Evolutionary conservation across 306 rosid genomes (phyloP).

Genomic region (Gastrolobium bilobum): DNA sequence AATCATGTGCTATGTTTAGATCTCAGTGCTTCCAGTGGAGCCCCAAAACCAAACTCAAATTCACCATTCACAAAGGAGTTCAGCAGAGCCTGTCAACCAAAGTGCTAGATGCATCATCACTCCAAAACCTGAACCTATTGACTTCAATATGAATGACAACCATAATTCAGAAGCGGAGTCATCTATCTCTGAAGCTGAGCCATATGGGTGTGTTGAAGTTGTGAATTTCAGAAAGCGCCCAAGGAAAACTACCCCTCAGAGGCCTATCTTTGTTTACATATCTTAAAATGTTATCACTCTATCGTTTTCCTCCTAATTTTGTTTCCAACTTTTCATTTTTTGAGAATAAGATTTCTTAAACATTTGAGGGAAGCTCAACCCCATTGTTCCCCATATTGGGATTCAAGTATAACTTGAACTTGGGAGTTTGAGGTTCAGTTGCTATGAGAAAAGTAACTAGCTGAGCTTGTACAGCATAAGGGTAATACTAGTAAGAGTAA

Average conservation of each 20-base stretch:
- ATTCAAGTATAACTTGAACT: conserved; percentile 54
- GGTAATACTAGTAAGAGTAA: conserved; percentile 18
- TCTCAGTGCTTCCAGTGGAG: conserved; percentile 58
- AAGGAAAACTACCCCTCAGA: conserved; percentile 81
- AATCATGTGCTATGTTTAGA: conserved; percentile 48
- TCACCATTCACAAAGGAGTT: conserved; percentile 31
- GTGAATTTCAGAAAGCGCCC: conserved; percentile 82
- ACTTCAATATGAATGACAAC: conserved; percentile 55
- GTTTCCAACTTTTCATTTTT: conserved; percentile 35
- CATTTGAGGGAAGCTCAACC: conserved; percentile 52
- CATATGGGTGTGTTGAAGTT: conserved; percentile 69
- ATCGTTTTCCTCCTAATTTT: conserved; percentile 38
- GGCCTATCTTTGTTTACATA: conserved; percentile 67
- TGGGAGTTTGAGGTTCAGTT: conserved; percentile 56
- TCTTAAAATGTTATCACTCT: conserved; percentile 31
- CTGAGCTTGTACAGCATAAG: conserved; percentile 69
- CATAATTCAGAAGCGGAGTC: conserved; percentile 73
- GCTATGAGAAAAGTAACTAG: conserved; percentile 44
- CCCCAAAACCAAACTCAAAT: conserved; percentile 49
- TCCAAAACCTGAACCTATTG: conserved; percentile 56
- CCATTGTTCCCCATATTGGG: conserved; percentile 55
- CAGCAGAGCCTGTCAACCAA: conserved; percentile 52
- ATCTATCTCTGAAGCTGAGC: conserved; percentile 81
- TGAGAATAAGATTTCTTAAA: conserved; percentile 47
- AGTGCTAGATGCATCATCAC: conserved; percentile 42